Evolutionary conservation across 345 rosid species (phyloP).

Genomic region (Gossypium raimondii): DNA sequence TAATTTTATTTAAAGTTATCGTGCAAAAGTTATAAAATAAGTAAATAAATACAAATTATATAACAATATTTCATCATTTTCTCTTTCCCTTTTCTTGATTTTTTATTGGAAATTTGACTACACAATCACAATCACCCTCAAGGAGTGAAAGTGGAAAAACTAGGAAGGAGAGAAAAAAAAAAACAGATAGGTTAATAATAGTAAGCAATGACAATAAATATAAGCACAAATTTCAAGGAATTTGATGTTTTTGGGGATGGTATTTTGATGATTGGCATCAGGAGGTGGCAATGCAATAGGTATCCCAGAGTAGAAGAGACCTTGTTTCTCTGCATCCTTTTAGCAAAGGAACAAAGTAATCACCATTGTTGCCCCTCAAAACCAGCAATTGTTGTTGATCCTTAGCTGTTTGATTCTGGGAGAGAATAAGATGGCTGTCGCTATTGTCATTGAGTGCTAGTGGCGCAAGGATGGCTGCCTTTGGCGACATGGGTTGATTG

Average conservation of each 20-base stretch:
- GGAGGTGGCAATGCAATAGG: constrained; percentile 77
- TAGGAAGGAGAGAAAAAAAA: constrained; percentile 9
- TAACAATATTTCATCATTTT: too few species aligned
- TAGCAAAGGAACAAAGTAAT: constrained; percentile 32
- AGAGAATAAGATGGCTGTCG: constrained; percentile 12
- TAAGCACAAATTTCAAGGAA: background rate
- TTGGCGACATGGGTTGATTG: constrained; percentile 25
- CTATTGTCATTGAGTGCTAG: constrained; percentile 1
- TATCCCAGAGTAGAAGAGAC: constrained; percentile 56
- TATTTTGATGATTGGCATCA: constrained; percentile 15
- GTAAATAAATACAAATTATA: too few species aligned
- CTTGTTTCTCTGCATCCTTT: constrained; percentile 68
- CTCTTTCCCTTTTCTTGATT: constrained; percentile 17
- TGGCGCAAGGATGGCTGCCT: background rate
- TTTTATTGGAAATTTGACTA: constrained; percentile 25
- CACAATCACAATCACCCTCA: constrained; percentile 24
- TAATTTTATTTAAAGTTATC: too few species aligned
- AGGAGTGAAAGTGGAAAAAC: constrained; percentile 28
- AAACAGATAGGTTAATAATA: constrained; percentile 5
- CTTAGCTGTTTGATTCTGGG: constrained; percentile 21
- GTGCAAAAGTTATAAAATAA: too few species aligned
- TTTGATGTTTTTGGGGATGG: background rate
- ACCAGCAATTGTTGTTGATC: constrained; percentile 26
- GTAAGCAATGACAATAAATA: background rate
- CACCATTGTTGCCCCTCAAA: constrained; percentile 29